Evolutionary conservation across 306 rosid genomes (phyloP), one percentile per base, ranked within the genome.

Genomic region (Elaeagnus macrophylla): DNA sequence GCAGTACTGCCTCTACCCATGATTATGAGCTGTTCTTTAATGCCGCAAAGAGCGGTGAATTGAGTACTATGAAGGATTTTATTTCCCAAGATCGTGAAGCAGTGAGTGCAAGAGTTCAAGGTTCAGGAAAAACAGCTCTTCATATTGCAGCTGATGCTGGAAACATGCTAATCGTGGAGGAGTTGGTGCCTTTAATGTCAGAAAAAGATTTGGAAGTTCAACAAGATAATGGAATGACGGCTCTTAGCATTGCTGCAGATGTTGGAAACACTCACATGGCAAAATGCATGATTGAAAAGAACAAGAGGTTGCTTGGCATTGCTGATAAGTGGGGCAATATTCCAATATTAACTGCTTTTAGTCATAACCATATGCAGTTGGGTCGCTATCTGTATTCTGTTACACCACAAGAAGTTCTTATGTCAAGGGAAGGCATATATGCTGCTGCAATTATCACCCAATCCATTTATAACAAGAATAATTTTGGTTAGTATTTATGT

Each of bases 281-380:
- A 0, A 20, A 41, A 19, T 14, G 14, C 56, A 15, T 65, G 42
- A 16, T 56, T 4, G 6, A 48, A 25, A 56, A 50, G 56, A 56
- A 56, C 54, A 20, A 10, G 0, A 18, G 37, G 10, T 9, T 65
- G 12, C 18, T n/a, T 2, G 6, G 16, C 17, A 41, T 42, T 1
- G 3, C 39, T 5, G 18, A 1, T 7, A 0, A 6, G 3, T 8
- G 1, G 5, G 1, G 1, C 1, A 36, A 0, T 12, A 0, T 10
- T 0, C 67, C 67, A 11, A 14, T 42, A 3, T 2, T 52, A 19
- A 0, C 6, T 9, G 67, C 67, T 16, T 13, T 14, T 10, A 1
- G 5, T 7, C 7, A 12, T 3, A 43, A 51, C 12, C 43, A 42
- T 6, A 14, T 37, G 43, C 59, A 53, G 25, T 13, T 62, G 38